Evolutionary conservation across 768 basidiomycete species (phyloP), one percentile per base, ranked within the genome.

Genomic region (Pulveroboletus frians): DNA sequence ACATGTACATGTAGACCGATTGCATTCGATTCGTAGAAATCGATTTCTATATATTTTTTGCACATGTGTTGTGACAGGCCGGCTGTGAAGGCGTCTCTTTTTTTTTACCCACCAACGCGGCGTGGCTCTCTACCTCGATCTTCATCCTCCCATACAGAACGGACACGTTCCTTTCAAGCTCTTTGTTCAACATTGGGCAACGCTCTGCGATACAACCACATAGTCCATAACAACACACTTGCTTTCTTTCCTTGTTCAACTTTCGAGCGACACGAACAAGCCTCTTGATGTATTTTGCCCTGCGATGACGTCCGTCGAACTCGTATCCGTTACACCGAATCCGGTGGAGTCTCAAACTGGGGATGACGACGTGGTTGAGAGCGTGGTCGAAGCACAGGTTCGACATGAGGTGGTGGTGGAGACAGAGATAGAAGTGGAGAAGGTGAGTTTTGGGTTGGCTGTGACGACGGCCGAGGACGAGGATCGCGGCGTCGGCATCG

Each of bases 241-340:
- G 4, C 14, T 38, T 21, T 39, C 13, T 13, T 9, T 32, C 14
- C 13, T 32, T 30, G 9, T 30, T 30, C 11, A 30, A 30, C 23
- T 26, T 26, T 26, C 23, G 23, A 26, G 23, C 23, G 5, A 26
- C 29, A 30, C 29, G 29, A 11, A 9, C 29, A 30, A 30, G 29
- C 27, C 20, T 39, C 36, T 41, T 49, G 43, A 63, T 67, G 66
- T 40, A 20, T 43, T 46, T 46, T 30, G 48, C 18, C 34, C 29
- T 29, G 35, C 47, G 43, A 68, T 66, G 64, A 68, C 66, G 32
- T 53, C 62, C 38, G 42, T 57, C 54, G 55, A 68, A 14, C 57
- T 56, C 47, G 50, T 54, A 55, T 52, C 51, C 23, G 48, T 60
- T 53, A 53, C 54, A 44, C 53, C 46, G 44, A 39, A 54, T 34